Evolutionary conservation across 768 basidiomycete species (phyloP).

Genomic region (Candolleomyces aberdarensis): DNA sequence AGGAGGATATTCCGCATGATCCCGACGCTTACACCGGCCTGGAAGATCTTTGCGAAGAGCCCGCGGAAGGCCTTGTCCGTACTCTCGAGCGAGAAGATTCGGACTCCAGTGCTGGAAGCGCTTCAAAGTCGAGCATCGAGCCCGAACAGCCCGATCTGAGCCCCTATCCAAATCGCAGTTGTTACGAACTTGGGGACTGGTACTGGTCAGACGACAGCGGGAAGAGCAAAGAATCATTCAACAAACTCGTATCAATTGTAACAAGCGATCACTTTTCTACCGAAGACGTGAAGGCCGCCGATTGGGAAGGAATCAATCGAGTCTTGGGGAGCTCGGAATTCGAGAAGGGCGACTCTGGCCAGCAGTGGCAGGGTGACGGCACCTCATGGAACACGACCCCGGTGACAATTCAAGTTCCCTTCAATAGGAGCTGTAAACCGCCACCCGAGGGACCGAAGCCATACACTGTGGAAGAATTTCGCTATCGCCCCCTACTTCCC

Average conservation of each 20-base stretch:
- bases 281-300: background rate
- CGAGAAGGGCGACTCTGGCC: background rate
- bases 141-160: background rate
- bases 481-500: background rate
- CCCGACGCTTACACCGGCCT: background rate
- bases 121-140: too few relatives aligned
- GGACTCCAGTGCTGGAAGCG: too few relatives aligned
- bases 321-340: background rate
- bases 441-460: background rate
- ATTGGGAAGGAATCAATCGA: background rate
- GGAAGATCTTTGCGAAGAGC: background rate
- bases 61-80: background rate
- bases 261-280: background rate
- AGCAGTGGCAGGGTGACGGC: background rate
- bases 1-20: background rate
- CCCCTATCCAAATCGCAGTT: background rate
- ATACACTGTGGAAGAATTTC: background rate
- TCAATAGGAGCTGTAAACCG: background rate
- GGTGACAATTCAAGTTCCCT: background rate
- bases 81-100: background rate
- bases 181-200: background rate
- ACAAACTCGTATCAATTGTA: background rate
- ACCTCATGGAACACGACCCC: background rate
- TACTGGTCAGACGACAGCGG: background rate
- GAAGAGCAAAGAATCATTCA: background rate